Conservation (phyloP, 225 moss, liverwort and hornwort genomes). For the Physcomitrium patens region DNA sequence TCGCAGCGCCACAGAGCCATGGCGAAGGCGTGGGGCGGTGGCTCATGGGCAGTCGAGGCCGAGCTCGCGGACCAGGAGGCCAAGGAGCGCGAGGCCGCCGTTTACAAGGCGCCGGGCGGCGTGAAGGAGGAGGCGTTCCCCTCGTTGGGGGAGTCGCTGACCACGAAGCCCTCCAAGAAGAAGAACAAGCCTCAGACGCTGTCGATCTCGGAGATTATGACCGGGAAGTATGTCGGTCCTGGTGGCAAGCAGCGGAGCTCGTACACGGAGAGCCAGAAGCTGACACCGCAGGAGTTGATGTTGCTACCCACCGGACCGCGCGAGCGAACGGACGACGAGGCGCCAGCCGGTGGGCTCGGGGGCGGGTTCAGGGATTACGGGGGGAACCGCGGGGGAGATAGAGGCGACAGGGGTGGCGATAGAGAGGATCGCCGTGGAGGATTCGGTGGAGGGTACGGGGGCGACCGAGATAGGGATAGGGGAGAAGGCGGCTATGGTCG, state of each 20-base stretch:
- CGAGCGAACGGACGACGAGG: no score
- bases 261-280: constrained; percentile 48
- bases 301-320: no score
- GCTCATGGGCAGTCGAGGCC: constrained; percentile 75
- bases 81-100: constrained; percentile 37
- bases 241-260: constrained; percentile 58
- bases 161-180: constrained; percentile 52
- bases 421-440: constrained; percentile 55
- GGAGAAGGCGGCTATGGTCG: constrained; percentile 29
- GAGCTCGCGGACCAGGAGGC: constrained; percentile 70
- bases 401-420: constrained; percentile 40
- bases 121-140: constrained; percentile 54
- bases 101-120: constrained; percentile 20
- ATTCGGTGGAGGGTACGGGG: constrained; percentile 52
- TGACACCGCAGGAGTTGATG: constrained; percentile 25
- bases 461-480: constrained; percentile 51
- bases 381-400: constrained; percentile 48
- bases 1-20: constrained; percentile 25
- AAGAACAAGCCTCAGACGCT: constrained; percentile 58
- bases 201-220: constrained; percentile 54
- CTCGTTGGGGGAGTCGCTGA: constrained; percentile 49
- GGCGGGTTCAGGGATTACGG: constrained; percentile 56
- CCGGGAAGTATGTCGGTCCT: constrained; percentile 64
- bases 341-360: constrained; percentile 25
- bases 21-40: constrained; percentile 71